Conservation (phyloP, 495 filamentous ascomycete species). For the Astrothelium macrocarpum region DNA sequence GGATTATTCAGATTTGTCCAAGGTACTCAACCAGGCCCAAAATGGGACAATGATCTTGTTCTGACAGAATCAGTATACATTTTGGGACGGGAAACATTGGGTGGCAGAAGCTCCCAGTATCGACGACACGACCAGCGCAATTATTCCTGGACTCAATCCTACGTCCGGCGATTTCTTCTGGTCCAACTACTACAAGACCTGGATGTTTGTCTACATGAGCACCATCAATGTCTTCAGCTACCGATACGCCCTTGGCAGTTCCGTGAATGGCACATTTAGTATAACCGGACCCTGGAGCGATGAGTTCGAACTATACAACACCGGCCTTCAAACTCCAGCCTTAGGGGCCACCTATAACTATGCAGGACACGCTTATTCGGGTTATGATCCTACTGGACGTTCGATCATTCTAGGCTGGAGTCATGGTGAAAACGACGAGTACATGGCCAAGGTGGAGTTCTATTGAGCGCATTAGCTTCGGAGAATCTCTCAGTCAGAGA, state of each 20-base stretch:
- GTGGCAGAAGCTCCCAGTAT: not conserved
- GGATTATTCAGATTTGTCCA: not conserved
- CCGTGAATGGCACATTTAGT: not conserved
- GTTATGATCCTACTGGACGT: not conserved
- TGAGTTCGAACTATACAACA: not conserved
- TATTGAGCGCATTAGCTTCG: not conserved
- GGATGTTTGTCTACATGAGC: constrained; percentile 1
- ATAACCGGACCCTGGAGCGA: constrained; percentile 3
- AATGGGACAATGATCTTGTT: not conserved
- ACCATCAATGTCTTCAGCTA: not conserved
- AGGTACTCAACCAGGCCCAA: not conserved
- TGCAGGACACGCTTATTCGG: not conserved
- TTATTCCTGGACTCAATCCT: not conserved
- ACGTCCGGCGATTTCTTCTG: constrained; percentile 3
- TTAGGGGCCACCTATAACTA: not conserved
- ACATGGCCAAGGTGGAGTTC: constrained; percentile 1
- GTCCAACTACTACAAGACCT: constrained; percentile 1
- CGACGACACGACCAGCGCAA: not conserved
- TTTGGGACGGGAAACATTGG: not conserved
- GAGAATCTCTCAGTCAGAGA: too few species aligned
- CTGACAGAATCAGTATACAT: not conserved
- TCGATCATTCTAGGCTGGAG: not conserved
- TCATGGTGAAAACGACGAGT: not conserved
- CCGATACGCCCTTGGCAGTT: not conserved
- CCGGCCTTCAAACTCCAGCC: not conserved